Percentiles rank a stretch among this genome's conserved stretches.
Evolutionary conservation across 306 rosid genomes (phyloP).

Genomic region (Ormosia emarginata): DNA sequence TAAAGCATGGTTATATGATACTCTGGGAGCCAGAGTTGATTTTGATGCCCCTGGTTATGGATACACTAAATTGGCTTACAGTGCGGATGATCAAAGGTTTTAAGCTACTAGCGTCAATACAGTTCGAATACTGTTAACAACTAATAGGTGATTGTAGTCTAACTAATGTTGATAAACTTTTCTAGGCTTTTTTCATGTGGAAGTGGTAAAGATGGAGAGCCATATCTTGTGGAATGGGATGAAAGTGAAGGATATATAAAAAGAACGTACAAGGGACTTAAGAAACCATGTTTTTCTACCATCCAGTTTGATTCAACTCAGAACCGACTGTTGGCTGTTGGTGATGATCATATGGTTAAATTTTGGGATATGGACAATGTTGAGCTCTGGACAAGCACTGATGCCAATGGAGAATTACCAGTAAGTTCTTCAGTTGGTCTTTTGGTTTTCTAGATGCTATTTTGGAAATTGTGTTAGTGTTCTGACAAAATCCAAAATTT

Average conservation of each 20-base stretch:
- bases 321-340: conserved; percentile 37
- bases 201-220: conserved; percentile 30
- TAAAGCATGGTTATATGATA: conserved; percentile 34
- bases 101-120: not conserved
- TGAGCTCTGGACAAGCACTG: conserved; percentile 14
- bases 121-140: not conserved
- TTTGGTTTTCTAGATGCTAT: not conserved
- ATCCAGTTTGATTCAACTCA: conserved; percentile 34
- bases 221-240: conserved; percentile 48
- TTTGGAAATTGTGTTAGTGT: conserved; percentile 5
- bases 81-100: conserved; percentile 37
- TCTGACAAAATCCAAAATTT: not conserved
- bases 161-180: not conserved
- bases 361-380: conserved; percentile 49
- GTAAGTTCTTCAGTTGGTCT: conserved; percentile 15
- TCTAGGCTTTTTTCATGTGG: conserved; percentile 47
- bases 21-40: not conserved
- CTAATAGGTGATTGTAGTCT: not conserved
- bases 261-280: conserved; percentile 37
- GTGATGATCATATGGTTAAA: conserved; percentile 36
- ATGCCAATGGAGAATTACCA: conserved; percentile 30
- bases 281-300: conserved; percentile 11
- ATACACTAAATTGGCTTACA: conserved; percentile 32
- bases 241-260: conserved; percentile 29
- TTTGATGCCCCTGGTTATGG: conserved; percentile 30